Evolutionary conservation across 306 rosid species (phyloP), one percentile per base, ranked within the genome.

Genomic region (Phaseolus lunatus): DNA sequence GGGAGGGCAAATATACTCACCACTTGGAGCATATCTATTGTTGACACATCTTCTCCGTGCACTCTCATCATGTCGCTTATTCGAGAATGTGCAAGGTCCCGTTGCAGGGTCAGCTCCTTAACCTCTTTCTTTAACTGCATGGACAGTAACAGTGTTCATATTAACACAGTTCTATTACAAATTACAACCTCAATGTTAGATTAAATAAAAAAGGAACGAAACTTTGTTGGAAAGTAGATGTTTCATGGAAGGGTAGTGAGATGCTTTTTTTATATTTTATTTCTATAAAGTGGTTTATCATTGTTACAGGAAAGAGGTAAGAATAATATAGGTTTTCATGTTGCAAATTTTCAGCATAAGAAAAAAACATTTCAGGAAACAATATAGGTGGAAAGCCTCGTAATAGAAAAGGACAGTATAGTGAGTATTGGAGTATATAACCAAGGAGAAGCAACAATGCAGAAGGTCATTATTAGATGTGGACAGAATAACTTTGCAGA

Each of bases 91-190:
- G 97, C 96, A 81, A 82, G 80, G 80, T 96, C 94, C 19, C 87
- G 85, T 82, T 96, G 90, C 86, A 81, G 41, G 16, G 87, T 72
- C 48, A 91, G 75, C 67, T 93, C 97, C 43, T 72, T 75, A 18
- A 91, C 48, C 87, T 92, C 96, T 80, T 85, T 87, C 87, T 83
- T 91, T 67, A 96, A 94, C 99, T 96, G 93, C 89, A 85, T 43
- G 72, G 52, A 44, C 59, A 43, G 52, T 62, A 82, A 72, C 58
- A 53, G 9, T 44, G 33, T 67, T 79, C 78, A 74, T 71, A 45
- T 64, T 59, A 57, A 2, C 54, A 57, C n/a, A 63, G 50, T 66
- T 75, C 78, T 70, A 27, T 64, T 29, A 29, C 44, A 61, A 61
- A 61, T 35, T 47, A 29, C 43, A 71, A 33, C 57, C 57, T 15